A percentile compares a stretch with the other conserved stretches of the same genome.
phyloP scores from a whole-genome alignment of 1,139 yeast genomes.

The Tardiomyces blankii region DNA sequence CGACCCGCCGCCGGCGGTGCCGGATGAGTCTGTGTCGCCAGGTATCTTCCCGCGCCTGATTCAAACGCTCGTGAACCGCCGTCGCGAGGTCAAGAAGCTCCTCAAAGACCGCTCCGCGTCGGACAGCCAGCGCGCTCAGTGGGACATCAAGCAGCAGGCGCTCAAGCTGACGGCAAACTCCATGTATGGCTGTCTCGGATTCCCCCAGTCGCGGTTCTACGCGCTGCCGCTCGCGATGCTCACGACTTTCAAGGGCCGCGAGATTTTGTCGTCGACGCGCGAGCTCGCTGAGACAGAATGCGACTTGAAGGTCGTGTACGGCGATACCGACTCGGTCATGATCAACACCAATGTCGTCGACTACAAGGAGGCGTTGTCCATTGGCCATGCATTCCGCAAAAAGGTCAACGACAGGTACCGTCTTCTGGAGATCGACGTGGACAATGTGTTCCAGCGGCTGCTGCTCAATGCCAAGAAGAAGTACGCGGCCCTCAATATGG shows the following conservation, averaged over 20 bases:
- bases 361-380: conserved; percentile 62
- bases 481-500: conserved; percentile 79
- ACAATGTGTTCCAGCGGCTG: conserved; percentile 79
- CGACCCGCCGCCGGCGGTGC: conserved; percentile 63
- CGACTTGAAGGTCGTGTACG: conserved; percentile 84
- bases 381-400: conserved; percentile 76
- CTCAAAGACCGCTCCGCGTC: conserved; percentile 68
- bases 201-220: conserved; percentile 81
- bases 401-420: conserved; percentile 83
- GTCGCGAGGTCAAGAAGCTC: conserved; percentile 83
- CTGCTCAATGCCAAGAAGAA: conserved; percentile 93
- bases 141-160: conserved; percentile 94
- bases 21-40: conserved; percentile 43
- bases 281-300: conserved; percentile 73
- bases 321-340: conserved; percentile 99
- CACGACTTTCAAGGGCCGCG: conserved; percentile 93
- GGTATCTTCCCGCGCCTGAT: conserved; percentile 86
- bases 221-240: conserved; percentile 95
- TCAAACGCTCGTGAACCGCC: conserved; percentile 76
- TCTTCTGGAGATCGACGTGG: conserved; percentile 86
- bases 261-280: conserved; percentile 85
- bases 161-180: conserved; percentile 95
- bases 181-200: conserved; percentile 98
- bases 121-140: conserved; percentile 46
- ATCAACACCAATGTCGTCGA: conserved; percentile 76